phyloP scores from a whole-genome alignment of 208 protist genomes.

The Paratrypanosoma confusum region DNA sequence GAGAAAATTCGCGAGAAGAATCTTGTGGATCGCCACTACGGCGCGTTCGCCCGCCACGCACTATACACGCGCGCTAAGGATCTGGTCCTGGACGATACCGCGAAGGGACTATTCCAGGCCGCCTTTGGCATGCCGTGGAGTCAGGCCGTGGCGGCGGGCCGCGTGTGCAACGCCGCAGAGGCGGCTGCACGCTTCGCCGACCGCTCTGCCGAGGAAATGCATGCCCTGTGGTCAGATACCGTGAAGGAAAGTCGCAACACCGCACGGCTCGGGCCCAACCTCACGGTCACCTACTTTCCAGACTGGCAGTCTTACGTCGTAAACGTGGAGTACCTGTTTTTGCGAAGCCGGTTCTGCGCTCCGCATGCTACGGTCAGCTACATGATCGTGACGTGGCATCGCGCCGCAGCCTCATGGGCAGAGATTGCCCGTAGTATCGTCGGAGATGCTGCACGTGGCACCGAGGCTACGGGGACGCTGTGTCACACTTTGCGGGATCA shows the following conservation, averaged over 20 bases:
- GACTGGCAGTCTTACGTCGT: conserved; percentile 36
- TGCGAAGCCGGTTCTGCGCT: conserved; percentile 29
- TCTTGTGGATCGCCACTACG: conserved; percentile 74
- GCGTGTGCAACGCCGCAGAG: conserved; percentile 59
- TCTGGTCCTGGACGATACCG: conserved; percentile 12
- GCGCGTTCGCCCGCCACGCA: conserved; percentile 45
- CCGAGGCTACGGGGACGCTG: conserved; percentile 24
- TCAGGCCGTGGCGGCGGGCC: conserved; percentile 25
- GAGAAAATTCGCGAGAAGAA: conserved; percentile 9
- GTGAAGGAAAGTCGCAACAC: too few species aligned
- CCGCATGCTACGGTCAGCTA: conserved; percentile 32
- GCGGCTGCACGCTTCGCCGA: conserved; percentile 32
- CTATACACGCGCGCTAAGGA: conserved; percentile 13
- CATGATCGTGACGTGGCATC: conserved; percentile 54
- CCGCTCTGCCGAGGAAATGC: conserved; percentile 20
- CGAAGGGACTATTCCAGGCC: conserved; percentile 21
- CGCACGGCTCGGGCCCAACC: too few species aligned
- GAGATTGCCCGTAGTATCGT: conserved; percentile 37
- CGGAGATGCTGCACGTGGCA: conserved; percentile 37
- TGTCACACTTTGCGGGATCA: conserved; percentile 29
- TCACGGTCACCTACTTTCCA: conserved; percentile 7
- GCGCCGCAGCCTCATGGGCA: conserved; percentile 23
- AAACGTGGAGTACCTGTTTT: conserved; percentile 72
- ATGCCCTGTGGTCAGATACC: conserved; percentile 20
- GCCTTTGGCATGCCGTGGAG: conserved; percentile 43